Evolutionary conservation across 352 stramenopile species (phyloP), one percentile per base, ranked within the genome.

Genomic region (Globisporangium heterothallicum): DNA sequence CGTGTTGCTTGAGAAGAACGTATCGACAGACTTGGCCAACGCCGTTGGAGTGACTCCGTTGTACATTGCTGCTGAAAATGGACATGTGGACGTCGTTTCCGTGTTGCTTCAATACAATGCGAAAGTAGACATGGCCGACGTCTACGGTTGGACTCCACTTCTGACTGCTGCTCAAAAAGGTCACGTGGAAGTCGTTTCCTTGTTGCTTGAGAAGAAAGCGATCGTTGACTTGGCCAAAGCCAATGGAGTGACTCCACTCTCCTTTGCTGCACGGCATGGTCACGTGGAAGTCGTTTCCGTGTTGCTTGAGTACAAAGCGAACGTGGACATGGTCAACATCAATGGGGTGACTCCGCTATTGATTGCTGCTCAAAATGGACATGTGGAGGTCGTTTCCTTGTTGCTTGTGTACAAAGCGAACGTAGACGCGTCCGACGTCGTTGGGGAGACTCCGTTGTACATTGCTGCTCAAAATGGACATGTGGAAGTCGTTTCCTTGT

Each of bases 101-200:
- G 25, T 74, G 34, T 56, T 85, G 50, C 64, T 85, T 21, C 49
- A 65, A 0, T 44, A 67, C 32, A 66, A 66, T 30, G 74, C 74
- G 9, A 61, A 73, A 44, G 24, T 83, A 6, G 64, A 77, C 42
- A 72, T 77, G 46, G 68, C 76, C 24, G 49, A 75, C 22, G 47
- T 52, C 2, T 19, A 61, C 12, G 29, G 35, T 36, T 14, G 46
- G 14, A 22, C 38, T 22, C 43, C 55, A 4, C 34, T 41, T 42
- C 35, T 24, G 16, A 35, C 13, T 21, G 54, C 49, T 24, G 42
- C 42, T 8, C 54, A n/a, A n/a, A n/a, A n/a, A n/a, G n/a, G n/a
- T n/a, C n/a, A n/a, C n/a, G n/a, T n/a, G n/a, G n/a, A n/a, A 26
- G 64, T 82, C 32, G 71, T 78, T 25, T 69, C 70, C 38, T 70